Evolutionary conservation across 805 yeast genomes (phyloP).

Genomic region (Saccharomycopsis capsularis): DNA sequence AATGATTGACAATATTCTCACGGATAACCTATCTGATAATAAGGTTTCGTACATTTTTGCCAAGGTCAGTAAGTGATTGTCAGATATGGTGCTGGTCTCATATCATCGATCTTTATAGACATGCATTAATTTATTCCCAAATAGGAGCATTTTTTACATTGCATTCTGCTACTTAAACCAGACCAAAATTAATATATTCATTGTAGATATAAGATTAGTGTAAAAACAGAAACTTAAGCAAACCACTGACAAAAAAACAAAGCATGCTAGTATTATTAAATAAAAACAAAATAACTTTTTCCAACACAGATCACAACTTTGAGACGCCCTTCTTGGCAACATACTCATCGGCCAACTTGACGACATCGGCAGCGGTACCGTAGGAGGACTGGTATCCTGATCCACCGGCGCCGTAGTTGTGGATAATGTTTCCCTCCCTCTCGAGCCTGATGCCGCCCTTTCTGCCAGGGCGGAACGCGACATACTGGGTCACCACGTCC

Average conservation of each 20-base stretch:
- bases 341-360: constrained; percentile 30
- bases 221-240: too few species aligned
- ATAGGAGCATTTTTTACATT: too few species aligned
- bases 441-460: constrained; percentile 52
- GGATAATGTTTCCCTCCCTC: constrained; percentile 39
- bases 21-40: background rate
- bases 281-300: too few species aligned
- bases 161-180: too few species aligned
- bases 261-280: too few species aligned
- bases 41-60: background rate
- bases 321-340: constrained; percentile 8
- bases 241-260: too few species aligned
- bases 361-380: constrained; percentile 50
- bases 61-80: background rate
- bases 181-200: too few species aligned
- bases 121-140: too few species aligned
- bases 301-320: constrained; percentile 5
- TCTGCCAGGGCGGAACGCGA: constrained; percentile 65
- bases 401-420: constrained; percentile 69
- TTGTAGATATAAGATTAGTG: too few species aligned
- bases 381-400: constrained; percentile 71
- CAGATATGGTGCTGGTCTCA: too few species aligned
- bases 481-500: constrained; percentile 44
- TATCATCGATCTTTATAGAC: too few species aligned
- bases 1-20: background rate